These are phyloP conservation scores for Gelatoporia subvermispora DNA, from an alignment of 768 basidiomycete genomes.

Conservation along the genomic window DNA sequence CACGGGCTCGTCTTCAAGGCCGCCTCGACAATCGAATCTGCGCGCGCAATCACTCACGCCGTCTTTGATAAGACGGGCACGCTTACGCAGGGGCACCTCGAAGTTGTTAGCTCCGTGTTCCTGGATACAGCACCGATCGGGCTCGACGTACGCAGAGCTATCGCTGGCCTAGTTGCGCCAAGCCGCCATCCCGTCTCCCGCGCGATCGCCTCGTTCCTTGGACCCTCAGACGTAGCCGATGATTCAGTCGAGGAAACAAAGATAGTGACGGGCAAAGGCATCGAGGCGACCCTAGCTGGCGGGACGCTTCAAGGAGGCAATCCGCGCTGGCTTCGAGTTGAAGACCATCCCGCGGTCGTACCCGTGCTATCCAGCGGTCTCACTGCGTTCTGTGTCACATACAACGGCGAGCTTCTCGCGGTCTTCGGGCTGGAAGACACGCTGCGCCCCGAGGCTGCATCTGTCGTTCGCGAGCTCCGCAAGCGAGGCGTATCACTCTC, in stretches of 20 bases:
- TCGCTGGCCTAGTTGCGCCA: conserved; percentile 27
- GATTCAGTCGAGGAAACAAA: conserved; percentile 15
- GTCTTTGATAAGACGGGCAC: conserved; percentile 64
- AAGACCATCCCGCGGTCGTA: conserved; percentile 25
- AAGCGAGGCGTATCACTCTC: conserved; percentile 33
- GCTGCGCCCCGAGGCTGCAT: conserved; percentile 35
- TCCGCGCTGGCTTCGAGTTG: conserved; percentile 28
- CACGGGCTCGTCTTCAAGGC: conserved; percentile 29
- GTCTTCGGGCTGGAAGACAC: conserved; percentile 41
- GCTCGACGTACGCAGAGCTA: conserved; percentile 7
- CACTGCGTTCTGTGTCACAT: conserved; percentile 38
- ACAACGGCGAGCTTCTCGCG: conserved; percentile 22
- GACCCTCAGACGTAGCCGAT: not conserved
- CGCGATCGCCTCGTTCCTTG: conserved; percentile 29
- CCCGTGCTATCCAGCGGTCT: conserved; percentile 34
- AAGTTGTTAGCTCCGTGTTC: conserved; percentile 31
- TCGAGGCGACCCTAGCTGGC: conserved; percentile 29
- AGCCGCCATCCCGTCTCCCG: conserved; percentile 33
- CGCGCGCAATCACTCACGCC: conserved; percentile 36
- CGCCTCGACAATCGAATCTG: conserved; percentile 36
- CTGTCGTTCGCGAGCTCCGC: conserved; percentile 32
- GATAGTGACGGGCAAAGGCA: conserved; percentile 33
- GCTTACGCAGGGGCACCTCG: conserved; percentile 39
- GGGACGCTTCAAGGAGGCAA: conserved; percentile 32
- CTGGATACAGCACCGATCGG: conserved; percentile 4